Evolutionary conservation across 768 basidiomycete species (phyloP).

Genomic region (Calocybe indica): DNA sequence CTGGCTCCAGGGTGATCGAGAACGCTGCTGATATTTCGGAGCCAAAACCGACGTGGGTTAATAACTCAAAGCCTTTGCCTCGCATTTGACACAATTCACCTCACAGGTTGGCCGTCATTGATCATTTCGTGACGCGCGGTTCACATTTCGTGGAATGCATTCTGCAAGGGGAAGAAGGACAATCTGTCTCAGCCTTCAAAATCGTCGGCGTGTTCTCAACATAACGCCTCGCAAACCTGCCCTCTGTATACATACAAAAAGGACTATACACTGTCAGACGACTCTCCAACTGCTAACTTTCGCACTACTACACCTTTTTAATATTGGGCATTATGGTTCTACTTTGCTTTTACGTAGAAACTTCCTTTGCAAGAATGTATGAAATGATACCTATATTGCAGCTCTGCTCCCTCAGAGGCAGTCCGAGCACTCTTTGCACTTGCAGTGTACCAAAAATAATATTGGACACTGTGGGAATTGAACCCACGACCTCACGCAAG

Average conservation of each 20-base stretch:
- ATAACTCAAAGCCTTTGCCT: neutral
- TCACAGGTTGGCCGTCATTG: slow-evolving; percentile 75
- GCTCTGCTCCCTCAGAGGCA: no score
- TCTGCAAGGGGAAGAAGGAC: slow-evolving; percentile 82
- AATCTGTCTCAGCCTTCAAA: slow-evolving; percentile 76
- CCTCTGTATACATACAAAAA: no score
- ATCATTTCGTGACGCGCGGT: slow-evolving; percentile 77
- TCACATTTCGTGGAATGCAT: slow-evolving; percentile 93
- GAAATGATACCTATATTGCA: no score
- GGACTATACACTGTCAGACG: no score
- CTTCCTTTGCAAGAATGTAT: no score
- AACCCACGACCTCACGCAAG: slow-evolving; percentile 55
- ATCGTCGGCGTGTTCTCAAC: slow-evolving; percentile 88
- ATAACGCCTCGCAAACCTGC: slow-evolving; percentile 19
- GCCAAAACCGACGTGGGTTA: slow-evolving; percentile 60
- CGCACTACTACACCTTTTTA: no score
- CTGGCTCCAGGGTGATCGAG: slow-evolving; percentile 68
- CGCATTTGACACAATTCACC: slow-evolving; percentile 4
- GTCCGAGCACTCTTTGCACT: no score
- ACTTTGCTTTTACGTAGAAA: no score
- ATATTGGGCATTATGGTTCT: no score
- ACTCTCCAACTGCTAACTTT: no score
- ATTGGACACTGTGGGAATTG: slow-evolving; percentile 50
- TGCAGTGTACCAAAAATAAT: no score
- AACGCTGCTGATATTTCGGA: slow-evolving; percentile 67